Evolutionary conservation across 768 basidiomycete species (phyloP).

Genomic region (Leccinum obscurum): DNA sequence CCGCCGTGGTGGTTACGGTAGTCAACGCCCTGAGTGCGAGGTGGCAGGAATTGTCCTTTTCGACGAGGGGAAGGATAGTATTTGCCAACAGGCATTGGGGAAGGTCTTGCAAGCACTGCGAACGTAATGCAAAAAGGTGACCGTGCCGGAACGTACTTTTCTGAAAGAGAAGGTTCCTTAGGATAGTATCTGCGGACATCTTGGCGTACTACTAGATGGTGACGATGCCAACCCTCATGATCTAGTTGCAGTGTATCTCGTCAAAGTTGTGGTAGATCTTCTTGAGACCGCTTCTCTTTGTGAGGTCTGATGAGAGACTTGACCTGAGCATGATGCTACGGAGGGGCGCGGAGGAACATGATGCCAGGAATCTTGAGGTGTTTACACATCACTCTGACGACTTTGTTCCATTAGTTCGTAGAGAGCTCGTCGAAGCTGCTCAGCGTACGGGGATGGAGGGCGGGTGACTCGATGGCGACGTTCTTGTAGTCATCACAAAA

Average conservation of each 20-base stretch:
- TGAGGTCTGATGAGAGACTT: conserved; percentile 44
- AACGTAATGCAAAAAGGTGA: not conserved
- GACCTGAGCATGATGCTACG: not conserved
- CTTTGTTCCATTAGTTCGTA: conserved; percentile 47
- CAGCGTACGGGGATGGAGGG: conserved; percentile 10
- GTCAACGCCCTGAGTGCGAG: conserved; percentile 56
- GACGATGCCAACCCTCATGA: conserved; percentile 56
- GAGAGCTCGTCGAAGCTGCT: conserved; percentile 23
- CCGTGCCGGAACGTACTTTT: conserved; percentile 40
- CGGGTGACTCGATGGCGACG: conserved; percentile 11
- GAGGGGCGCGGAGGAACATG: conserved; percentile 5
- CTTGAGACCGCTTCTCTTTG: conserved; percentile 57
- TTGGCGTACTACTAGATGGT: conserved; percentile 53
- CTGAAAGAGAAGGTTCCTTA: conserved; percentile 59
- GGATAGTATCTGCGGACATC: conserved; percentile 59
- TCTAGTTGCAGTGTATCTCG: conserved; percentile 46
- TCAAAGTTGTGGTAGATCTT: conserved; percentile 61
- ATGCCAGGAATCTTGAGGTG: conserved; percentile 56
- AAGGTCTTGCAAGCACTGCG: not conserved
- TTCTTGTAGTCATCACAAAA: no score
- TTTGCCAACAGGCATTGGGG: conserved; percentile 52
- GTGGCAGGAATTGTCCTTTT: conserved; percentile 47
- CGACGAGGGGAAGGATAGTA: conserved; percentile 50
- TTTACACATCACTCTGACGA: conserved; percentile 49
- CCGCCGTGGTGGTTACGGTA: conserved; percentile 64